Conservation (phyloP, 148 eudicot species). For the Rhododendron williamsianum region DNA sequence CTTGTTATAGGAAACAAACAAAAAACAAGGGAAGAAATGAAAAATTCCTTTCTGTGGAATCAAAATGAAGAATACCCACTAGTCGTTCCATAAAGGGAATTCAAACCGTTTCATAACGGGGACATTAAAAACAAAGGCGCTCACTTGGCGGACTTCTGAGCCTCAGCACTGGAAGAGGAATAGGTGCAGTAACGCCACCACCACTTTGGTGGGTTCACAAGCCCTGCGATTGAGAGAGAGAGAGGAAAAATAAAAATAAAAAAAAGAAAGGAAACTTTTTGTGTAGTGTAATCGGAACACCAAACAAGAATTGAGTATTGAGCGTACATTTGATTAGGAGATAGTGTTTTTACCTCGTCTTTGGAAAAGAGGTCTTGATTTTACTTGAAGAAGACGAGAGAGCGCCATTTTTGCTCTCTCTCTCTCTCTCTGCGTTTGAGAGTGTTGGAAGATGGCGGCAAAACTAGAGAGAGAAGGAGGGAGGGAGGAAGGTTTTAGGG, state of each 20-base stretch:
- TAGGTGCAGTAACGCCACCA: background rate
- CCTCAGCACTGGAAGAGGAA: background rate
- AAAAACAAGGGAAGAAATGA: background rate
- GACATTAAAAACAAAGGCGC: background rate
- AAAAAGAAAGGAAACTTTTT: background rate
- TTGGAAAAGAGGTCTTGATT: background rate
- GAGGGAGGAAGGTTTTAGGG: background rate
- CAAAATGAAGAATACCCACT: background rate
- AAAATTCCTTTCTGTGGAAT: background rate
- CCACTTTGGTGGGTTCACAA: background rate
- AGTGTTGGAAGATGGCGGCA: background rate
- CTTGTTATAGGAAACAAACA: background rate
- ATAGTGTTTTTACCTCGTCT: slow-evolving; percentile 13
- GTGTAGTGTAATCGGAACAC: background rate
- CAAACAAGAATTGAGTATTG: background rate
- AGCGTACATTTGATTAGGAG: background rate
- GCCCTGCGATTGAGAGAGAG: slow-evolving; percentile 8
- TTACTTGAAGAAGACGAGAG: slow-evolving; percentile 15
- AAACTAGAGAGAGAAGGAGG: background rate
- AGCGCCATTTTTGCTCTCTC: slow-evolving; percentile 17
- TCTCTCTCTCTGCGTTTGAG: background rate
- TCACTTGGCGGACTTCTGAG: background rate
- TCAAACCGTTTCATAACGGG: background rate
- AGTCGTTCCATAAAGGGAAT: background rate
- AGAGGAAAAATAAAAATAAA: too few species aligned